These are phyloP conservation scores for Pachysolen tannophilus DNA, from an alignment of 805 yeast species.

Conservation along the genomic window DNA sequence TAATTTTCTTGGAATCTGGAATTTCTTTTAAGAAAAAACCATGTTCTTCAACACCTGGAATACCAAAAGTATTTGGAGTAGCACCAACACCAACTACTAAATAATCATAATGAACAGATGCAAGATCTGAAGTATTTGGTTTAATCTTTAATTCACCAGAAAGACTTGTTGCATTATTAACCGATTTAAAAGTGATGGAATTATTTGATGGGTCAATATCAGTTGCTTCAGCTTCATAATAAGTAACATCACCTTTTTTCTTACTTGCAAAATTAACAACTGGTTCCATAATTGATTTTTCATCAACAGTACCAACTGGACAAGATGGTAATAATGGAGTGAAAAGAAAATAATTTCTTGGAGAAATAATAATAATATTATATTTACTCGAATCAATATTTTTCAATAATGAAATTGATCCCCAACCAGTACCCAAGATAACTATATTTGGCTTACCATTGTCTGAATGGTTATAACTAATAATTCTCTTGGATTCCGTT, in stretches of 20 bases:
- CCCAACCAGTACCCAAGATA: conserved; percentile 53
- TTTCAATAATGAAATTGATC: conserved; percentile 42
- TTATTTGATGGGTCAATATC: conserved; percentile 37
- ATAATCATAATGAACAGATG: conserved; percentile 42
- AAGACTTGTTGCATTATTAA: conserved; percentile 40
- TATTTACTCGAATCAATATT: conserved; percentile 45
- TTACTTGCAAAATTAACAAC: conserved; percentile 44
- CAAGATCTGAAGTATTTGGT: conserved; percentile 30
- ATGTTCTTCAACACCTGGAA: conserved; percentile 50
- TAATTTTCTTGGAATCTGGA: conserved; percentile 39
- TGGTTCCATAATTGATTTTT: conserved; percentile 45
- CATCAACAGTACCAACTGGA: conserved; percentile 48
- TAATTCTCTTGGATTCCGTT: conserved; percentile 1
- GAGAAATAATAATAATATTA: conserved; percentile 46
- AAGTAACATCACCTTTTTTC: conserved; percentile 42
- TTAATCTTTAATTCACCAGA: conserved; percentile 40
- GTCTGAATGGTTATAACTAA: conserved; percentile 9
- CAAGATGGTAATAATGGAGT: conserved; percentile 48
- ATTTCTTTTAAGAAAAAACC: conserved; percentile 45
- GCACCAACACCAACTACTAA: conserved; percentile 52
- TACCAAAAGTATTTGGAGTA: conserved; percentile 48
- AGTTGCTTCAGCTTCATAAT: conserved; percentile 50
- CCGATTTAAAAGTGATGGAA: conserved; percentile 36
- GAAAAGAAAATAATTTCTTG: conserved; percentile 48
- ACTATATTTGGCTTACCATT: conserved; percentile 18